A percentile compares a stretch with the other conserved stretches of the same genome.
Conservation (phyloP, 352 stramenopile species). For the Phytophthora tentaculata region DNA sequence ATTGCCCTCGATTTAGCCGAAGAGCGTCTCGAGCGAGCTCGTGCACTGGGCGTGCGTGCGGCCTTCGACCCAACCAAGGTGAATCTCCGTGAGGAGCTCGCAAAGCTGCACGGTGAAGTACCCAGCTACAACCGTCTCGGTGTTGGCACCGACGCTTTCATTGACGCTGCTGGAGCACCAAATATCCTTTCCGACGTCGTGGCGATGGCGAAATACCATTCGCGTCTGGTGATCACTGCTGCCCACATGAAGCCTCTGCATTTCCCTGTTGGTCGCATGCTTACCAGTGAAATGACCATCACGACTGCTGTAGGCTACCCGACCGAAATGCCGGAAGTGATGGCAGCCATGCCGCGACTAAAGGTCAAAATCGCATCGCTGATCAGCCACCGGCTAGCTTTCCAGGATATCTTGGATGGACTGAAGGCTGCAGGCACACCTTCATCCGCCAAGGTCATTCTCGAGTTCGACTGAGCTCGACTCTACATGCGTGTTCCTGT, state of each 20-base stretch:
- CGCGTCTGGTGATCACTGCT: conserved; percentile 30
- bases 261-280: conserved; percentile 31
- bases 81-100: conserved; percentile 25
- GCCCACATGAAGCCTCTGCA: conserved; percentile 26
- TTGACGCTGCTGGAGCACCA: conserved; percentile 26
- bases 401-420: conserved; percentile 29
- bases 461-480: conserved; percentile 26
- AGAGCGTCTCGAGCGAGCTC: conserved; percentile 30
- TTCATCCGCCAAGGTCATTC: conserved; percentile 37
- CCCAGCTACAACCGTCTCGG: conserved; percentile 34
- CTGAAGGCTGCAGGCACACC: conserved; percentile 31
- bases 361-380: conserved; percentile 28
- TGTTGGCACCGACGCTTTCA: conserved; percentile 34
- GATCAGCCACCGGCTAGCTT: conserved; percentile 33
- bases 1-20: conserved; percentile 30
- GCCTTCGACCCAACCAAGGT: conserved; percentile 35
- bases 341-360: conserved; percentile 30
- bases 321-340: conserved; percentile 34
- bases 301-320: conserved; percentile 32
- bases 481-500: neutral
- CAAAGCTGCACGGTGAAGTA: conserved; percentile 30
- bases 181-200: conserved; percentile 31
- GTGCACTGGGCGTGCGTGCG: conserved; percentile 21
- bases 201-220: conserved; percentile 31
- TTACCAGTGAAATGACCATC: conserved; percentile 40